These are phyloP conservation scores for Larix kaempferi DNA, from an alignment of 75 land plant species.

Conservation along the genomic window DNA sequence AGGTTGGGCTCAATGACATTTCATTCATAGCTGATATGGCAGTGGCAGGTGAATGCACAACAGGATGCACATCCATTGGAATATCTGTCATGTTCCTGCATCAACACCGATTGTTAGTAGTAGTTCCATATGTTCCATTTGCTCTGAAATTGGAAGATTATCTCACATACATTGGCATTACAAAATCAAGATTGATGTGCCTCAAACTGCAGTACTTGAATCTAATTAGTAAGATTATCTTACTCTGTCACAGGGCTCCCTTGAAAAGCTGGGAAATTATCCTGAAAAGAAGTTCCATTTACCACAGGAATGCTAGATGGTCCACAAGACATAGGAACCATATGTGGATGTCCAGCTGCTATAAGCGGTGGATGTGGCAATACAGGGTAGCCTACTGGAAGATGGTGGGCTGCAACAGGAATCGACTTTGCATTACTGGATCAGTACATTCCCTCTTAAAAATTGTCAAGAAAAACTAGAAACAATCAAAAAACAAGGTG, in stretches of 20 bases:
- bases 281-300: constrained; percentile 75
- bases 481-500: constrained; percentile 13
- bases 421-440: constrained; percentile 3
- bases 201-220: neutral
- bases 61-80: constrained; percentile 22
- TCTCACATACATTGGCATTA: neutral
- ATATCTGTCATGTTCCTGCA: constrained; percentile 38
- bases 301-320: constrained; percentile 60
- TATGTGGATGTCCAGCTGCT: constrained; percentile 68
- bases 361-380: constrained; percentile 63
- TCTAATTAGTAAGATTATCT: constrained; percentile 16
- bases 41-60: constrained; percentile 35
- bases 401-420: constrained; percentile 69
- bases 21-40: constrained; percentile 63
- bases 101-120: constrained; percentile 7
- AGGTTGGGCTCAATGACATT: constrained; percentile 68
- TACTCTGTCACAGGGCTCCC: constrained; percentile 72
- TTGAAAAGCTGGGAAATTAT: constrained; percentile 56
- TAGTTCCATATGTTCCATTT: neutral
- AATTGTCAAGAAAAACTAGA: neutral
- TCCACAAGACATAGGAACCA: constrained; percentile 59
- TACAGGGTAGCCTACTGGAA: constrained; percentile 93
- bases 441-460: neutral
- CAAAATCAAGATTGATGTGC: neutral
- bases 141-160: neutral